Evolutionary conservation across 2,329 filamentous ascomycete genomes (phyloP).

Genomic region (Verticillium tricorpus): DNA sequence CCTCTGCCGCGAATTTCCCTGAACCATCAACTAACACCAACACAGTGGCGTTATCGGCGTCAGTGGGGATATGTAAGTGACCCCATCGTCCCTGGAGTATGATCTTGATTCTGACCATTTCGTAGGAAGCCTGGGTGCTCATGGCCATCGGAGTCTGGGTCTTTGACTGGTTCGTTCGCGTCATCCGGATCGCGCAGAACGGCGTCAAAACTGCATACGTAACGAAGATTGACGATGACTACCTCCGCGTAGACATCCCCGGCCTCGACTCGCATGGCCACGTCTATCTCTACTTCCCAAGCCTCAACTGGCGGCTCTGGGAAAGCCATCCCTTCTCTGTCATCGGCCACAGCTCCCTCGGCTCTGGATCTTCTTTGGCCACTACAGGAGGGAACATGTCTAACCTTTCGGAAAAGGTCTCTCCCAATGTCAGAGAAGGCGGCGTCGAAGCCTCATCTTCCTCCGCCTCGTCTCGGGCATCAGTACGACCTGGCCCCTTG

Average conservation of each 20-base stretch:
- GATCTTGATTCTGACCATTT: background rate
- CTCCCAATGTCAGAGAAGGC: background rate
- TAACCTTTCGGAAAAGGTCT: constrained; percentile 1
- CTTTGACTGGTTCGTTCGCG: constrained; percentile 21
- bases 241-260: constrained; percentile 22
- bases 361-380: constrained; percentile 11
- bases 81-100: background rate
- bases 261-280: constrained; percentile 23
- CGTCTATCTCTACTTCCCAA: constrained; percentile 46
- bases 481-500: background rate
- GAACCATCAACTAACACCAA: background rate
- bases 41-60: constrained; percentile 21
- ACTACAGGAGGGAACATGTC: background rate
- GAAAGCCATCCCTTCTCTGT: constrained; percentile 28
- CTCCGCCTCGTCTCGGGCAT: background rate
- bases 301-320: constrained; percentile 29
- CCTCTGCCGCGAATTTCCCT: background rate
- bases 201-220: constrained; percentile 23
- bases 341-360: constrained; percentile 6
- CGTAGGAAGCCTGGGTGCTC: constrained; percentile 20
- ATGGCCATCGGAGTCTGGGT: constrained; percentile 23
- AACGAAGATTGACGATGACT: constrained; percentile 21
- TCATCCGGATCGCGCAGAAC: constrained; percentile 12
- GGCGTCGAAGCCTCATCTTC: background rate
- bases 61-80: constrained; percentile 34